Conservation (phyloP, 345 rosid species). For the Draba incana region DNA sequence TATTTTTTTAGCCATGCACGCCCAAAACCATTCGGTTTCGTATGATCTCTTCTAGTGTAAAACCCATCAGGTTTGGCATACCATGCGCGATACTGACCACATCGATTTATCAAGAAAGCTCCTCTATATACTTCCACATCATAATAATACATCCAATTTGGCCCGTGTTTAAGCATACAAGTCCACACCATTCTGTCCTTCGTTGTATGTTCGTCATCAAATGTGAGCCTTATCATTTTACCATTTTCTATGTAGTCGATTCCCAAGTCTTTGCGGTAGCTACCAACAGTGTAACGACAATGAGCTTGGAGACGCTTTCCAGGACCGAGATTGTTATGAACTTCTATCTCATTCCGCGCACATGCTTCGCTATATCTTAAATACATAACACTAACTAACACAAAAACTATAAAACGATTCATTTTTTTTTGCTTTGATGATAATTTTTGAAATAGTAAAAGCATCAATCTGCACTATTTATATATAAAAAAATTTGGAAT, state of each 20-base stretch:
- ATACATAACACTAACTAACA: background rate
- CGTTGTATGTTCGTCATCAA: accelerated
- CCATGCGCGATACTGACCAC: background rate
- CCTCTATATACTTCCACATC: too few species aligned
- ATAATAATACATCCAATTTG: background rate
- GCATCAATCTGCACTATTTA: too few species aligned
- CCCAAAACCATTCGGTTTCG: accelerated
- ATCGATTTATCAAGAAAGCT: background rate
- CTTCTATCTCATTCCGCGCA: background rate
- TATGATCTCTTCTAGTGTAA: background rate
- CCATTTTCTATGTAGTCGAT: too few species aligned
- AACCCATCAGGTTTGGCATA: background rate
- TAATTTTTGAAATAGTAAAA: too few species aligned
- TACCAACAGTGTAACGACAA: background rate
- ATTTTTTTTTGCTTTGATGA: background rate
- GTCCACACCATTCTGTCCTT: background rate
- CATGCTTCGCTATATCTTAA: background rate
- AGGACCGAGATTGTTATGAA: background rate
- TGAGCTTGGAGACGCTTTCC: background rate
- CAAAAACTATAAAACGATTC: background rate
- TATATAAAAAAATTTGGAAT: too few species aligned
- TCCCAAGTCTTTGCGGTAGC: too few species aligned
- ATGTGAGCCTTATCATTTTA: too few species aligned
- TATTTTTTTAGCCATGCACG: background rate
- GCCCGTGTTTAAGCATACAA: background rate